These are phyloP conservation scores for Cordyceps fumosorosea DNA, from an alignment of 2,329 filamentous ascomycete species.

Conservation along the genomic window DNA sequence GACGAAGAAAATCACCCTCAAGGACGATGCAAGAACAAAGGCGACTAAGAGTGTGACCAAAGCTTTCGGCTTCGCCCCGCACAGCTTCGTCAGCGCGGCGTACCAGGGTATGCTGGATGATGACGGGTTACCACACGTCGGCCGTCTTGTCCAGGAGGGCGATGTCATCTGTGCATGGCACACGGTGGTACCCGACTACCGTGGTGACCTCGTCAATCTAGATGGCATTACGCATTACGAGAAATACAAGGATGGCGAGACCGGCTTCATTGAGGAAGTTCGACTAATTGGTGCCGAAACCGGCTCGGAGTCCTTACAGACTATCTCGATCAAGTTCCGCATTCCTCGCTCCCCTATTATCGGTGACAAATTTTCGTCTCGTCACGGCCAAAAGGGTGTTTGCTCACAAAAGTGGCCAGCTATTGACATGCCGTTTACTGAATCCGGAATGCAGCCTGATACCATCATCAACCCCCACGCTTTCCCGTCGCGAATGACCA, in stretches of 20 bases:
- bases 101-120: conserved; percentile 71
- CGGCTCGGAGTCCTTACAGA: conserved; percentile 76
- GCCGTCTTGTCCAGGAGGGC: conserved; percentile 69
- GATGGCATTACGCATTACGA: conserved; percentile 82
- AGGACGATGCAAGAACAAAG: conserved; percentile 66
- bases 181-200: conserved; percentile 73
- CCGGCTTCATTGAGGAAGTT: conserved; percentile 86
- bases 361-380: conserved; percentile 97
- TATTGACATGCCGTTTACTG: conserved; percentile 92
- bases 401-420: conserved; percentile 92
- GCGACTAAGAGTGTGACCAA: conserved; percentile 66
- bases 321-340: conserved; percentile 86
- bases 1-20: conserved; percentile 83
- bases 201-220: conserved; percentile 72
- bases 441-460: conserved; percentile 93
- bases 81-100: conserved; percentile 62
- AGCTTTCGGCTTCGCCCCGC: conserved; percentile 86
- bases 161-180: conserved; percentile 87
- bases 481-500: conserved; percentile 99
- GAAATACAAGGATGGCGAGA: conserved; percentile 90
- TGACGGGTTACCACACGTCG: conserved; percentile 80
- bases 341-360: conserved; percentile 87
- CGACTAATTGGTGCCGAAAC: conserved; percentile 81
- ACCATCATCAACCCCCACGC: conserved; percentile 99
- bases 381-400: conserved; percentile 97